Evolutionary conservation across 1,284 basidiomycete species (phyloP).

Genomic region (Cryptococcus neoformans): DNA sequence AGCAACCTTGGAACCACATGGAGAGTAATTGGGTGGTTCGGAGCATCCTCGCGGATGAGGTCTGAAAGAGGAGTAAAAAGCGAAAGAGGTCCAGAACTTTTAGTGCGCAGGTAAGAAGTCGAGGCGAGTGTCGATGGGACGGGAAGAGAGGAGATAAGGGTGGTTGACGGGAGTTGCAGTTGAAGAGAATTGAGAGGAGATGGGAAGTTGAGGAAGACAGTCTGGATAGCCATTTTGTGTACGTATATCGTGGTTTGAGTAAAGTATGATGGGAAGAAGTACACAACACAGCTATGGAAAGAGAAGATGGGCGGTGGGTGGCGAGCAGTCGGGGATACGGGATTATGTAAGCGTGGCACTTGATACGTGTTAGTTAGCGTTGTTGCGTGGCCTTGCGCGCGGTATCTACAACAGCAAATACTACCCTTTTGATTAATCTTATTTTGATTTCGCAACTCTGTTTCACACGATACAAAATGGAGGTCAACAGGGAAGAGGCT

Average conservation of each 20-base stretch:
- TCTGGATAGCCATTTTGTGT: no score
- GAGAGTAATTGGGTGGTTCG: constrained; percentile 31
- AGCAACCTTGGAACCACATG: constrained; percentile 55
- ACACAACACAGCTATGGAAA: no score
- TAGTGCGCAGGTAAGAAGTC: constrained; percentile 36
- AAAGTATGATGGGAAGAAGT: no score
- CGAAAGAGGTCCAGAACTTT: constrained; percentile 21
- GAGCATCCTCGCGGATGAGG: constrained; percentile 11
- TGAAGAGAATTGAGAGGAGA: constrained; percentile 26
- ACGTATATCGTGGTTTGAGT: no score
- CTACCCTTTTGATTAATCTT: no score
- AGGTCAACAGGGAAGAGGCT: constrained; percentile 87
- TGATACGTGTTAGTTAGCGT: no score
- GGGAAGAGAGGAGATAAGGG: constrained; percentile 16
- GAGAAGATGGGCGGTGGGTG: no score
- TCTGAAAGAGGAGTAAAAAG: constrained; percentile 15
- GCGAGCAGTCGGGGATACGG: no score
- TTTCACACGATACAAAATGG: constrained; percentile 55
- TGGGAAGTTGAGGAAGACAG: constrained; percentile 26
- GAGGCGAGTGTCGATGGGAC: constrained; percentile 10
- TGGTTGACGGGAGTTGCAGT: constrained; percentile 19
- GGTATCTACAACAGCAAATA: no score
- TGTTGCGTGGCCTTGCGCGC: no score
- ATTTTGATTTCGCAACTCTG: no score
- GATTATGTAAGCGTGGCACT: no score